A percentile compares a stretch with the other conserved stretches of the same genome.
Evolutionary conservation across 306 rosid species (phyloP).

Genomic region (Rosa rugosa): DNA sequence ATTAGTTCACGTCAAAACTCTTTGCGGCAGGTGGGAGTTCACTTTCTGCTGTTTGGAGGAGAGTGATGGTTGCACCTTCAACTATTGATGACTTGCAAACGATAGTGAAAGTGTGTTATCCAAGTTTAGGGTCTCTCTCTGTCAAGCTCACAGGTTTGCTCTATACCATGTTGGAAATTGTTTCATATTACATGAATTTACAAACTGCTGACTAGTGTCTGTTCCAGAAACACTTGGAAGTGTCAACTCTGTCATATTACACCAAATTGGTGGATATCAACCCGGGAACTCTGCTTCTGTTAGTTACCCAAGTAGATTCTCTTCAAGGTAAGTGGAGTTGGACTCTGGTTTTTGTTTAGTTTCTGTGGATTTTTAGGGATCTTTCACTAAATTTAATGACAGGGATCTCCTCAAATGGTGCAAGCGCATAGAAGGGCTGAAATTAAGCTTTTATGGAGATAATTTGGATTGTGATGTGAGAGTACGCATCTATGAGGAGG

Average conservation of each 20-base stretch:
- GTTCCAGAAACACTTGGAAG: constrained; percentile 69
- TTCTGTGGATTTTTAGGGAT: constrained; percentile 1
- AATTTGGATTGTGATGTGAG: constrained; percentile 50
- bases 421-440: constrained; percentile 66
- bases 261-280: constrained; percentile 46
- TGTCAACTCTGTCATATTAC: constrained; percentile 42
- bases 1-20: not conserved
- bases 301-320: constrained; percentile 54
- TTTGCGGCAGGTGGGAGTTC: constrained; percentile 59
- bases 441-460: constrained; percentile 50
- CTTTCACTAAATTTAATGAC: constrained; percentile 30
- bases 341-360: not conserved
- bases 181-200: constrained; percentile 7
- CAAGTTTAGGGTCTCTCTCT: constrained; percentile 52
- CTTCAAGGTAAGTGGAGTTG: constrained; percentile 54
- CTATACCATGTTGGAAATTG: not conserved
- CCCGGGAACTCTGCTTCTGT: constrained; percentile 43
- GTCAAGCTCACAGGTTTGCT: constrained; percentile 60
- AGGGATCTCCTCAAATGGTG: constrained; percentile 98
- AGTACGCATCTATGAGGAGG: constrained; percentile 70
- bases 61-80: constrained; percentile 64
- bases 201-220: constrained; percentile 13
- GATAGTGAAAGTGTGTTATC: constrained; percentile 59
- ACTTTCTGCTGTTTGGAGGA: constrained; percentile 72
- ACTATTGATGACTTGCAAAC: constrained; percentile 54